Evolutionary conservation across 345 rosid genomes (phyloP).

Genomic region (Ailanthus altissimus): DNA sequence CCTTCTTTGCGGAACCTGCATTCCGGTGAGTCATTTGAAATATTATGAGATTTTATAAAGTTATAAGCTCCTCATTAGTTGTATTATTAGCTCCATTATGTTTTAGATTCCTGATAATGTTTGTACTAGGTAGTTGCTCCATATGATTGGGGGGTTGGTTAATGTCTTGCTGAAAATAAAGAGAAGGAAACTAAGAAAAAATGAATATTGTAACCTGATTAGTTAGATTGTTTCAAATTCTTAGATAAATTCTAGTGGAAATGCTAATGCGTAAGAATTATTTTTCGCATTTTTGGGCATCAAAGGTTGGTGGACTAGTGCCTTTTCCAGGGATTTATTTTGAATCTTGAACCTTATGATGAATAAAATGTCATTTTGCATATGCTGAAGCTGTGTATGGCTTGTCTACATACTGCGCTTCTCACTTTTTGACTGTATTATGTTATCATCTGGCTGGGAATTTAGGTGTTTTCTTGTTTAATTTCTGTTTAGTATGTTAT

Average conservation of each 20-base stretch:
- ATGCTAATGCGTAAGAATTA: background rate
- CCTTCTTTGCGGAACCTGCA: conserved; percentile 79
- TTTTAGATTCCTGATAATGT: background rate
- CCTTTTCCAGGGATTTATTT: conserved; percentile 2
- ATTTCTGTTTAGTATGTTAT: background rate
- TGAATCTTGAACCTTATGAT: background rate
- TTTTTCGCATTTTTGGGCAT: background rate
- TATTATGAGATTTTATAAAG: background rate
- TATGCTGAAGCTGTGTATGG: background rate
- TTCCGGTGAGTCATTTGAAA: conserved; percentile 50
- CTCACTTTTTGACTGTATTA: background rate
- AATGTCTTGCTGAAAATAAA: background rate
- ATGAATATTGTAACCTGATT: background rate
- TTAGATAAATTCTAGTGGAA: background rate
- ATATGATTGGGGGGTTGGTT: background rate
- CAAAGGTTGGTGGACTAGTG: background rate
- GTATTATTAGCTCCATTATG: background rate
- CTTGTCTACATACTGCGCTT: background rate
- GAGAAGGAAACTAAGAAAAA: background rate
- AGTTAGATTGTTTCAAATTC: background rate
- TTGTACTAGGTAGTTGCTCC: background rate
- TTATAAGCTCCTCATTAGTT: background rate
- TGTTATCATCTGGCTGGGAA: background rate
- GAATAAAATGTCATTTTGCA: background rate
- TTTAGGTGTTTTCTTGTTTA: background rate